phyloP scores from a whole-genome alignment of 2,329 filamentous ascomycete genomes.

The Arthrobotrys sphaeroides region DNA sequence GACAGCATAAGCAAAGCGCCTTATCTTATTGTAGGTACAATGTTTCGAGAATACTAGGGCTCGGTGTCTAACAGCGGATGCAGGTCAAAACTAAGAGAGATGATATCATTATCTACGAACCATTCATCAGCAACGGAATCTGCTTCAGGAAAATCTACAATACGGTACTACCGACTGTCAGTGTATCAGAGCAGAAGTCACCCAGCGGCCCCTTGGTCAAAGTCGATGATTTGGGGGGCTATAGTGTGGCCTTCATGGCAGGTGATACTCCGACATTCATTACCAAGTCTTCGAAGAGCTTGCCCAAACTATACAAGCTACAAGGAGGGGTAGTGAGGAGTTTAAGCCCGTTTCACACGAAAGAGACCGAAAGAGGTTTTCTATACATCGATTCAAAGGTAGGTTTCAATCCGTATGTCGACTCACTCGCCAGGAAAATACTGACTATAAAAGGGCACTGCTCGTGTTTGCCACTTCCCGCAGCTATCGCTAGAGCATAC shows the following conservation, averaged over 20 bases:
- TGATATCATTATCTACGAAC: slow-evolving; percentile 87
- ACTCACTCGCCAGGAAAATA: not conserved
- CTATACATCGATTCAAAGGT: slow-evolving; percentile 76
- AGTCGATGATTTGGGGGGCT: slow-evolving; percentile 75
- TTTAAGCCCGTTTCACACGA: slow-evolving; percentile 79
- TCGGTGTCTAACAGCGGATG: slow-evolving; percentile 5
- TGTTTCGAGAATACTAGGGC: not conserved
- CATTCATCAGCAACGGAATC: slow-evolving; percentile 66
- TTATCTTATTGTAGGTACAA: slow-evolving; percentile 77
- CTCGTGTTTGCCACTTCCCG: slow-evolving; percentile 78
- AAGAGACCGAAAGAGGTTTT: slow-evolving; percentile 81
- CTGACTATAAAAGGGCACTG: slow-evolving; percentile 67
- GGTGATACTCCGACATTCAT: slow-evolving; percentile 83
- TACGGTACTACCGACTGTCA: slow-evolving; percentile 45
- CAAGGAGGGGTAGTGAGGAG: slow-evolving; percentile 74
- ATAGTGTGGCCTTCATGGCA: slow-evolving; percentile 82
- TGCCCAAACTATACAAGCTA: slow-evolving; percentile 78
- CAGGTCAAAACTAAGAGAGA: slow-evolving; percentile 81
- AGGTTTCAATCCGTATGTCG: slow-evolving; percentile 47
- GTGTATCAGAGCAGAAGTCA: slow-evolving; percentile 59
- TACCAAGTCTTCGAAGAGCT: slow-evolving; percentile 79
- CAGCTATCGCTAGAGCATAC: slow-evolving; percentile 78
- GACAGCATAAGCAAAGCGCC: slow-evolving; percentile 75
- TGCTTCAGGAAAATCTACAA: slow-evolving; percentile 51
- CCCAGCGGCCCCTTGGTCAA: slow-evolving; percentile 68